These are phyloP conservation scores for Bacterosira constricta DNA, from an alignment of 108 stramenopile genomes.

Conservation along the genomic window DNA sequence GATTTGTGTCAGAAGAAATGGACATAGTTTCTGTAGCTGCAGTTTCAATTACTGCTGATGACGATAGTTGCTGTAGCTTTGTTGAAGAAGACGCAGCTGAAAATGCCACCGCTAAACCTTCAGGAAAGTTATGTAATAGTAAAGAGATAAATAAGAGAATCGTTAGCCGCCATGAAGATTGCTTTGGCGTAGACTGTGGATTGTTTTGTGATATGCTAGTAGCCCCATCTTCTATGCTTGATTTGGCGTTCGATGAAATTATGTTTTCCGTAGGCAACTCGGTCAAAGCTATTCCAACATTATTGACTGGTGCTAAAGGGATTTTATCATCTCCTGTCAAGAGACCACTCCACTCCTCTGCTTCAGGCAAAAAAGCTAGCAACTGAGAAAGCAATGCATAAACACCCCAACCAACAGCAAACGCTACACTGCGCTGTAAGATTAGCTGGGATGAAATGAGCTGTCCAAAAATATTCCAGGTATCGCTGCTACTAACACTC, in stretches of 20 bases:
- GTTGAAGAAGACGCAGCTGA: constrained; percentile 3
- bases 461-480: neutral
- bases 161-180: constrained; percentile 23
- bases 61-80: neutral
- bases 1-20: too few relatives aligned
- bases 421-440: neutral
- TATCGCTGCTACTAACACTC: neutral
- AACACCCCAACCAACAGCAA: constrained; percentile 1
- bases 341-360: constrained; percentile 1
- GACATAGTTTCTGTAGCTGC: neutral
- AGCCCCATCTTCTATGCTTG: neutral
- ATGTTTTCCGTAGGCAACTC: neutral
- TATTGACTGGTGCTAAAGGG: neutral
- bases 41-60: neutral
- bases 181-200: neutral
- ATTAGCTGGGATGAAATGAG: too few relatives aligned
- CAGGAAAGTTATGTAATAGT: constrained; percentile 27
- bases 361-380: neutral
- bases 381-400: neutral
- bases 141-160: constrained; percentile 24
- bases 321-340: too few relatives aligned
- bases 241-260: too few relatives aligned
- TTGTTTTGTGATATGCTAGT: neutral
- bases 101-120: constrained; percentile 22
- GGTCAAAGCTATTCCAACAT: neutral